Base-by-base conservation (phyloP, 495 filamentous ascomycete species). In the Penicillium paxilli region DNA sequence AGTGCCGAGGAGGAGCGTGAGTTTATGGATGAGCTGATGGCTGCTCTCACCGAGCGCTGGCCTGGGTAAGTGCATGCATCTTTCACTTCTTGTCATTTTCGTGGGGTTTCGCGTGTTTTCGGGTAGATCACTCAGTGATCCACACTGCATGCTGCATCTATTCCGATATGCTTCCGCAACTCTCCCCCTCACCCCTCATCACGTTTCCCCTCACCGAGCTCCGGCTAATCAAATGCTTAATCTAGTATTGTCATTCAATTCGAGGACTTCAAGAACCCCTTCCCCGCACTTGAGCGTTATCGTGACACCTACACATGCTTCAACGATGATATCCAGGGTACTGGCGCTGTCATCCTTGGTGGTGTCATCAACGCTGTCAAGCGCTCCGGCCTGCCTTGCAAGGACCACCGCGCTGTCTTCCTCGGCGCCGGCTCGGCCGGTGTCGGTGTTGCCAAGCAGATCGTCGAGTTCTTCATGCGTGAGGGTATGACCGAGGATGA, bases 311-410 rank as follows among this genome's bases (percentile, higher is more conserved):
- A 95, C 76, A 95, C 91, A 67, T 93, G 89, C 77, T 98, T 98
- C 83, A 98, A 98, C 65, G 94, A 98, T 65, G 94, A 98, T 64
- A 93, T 98, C 66, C 94, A 98, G 80, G 94, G 94, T 62, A 98
- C 94, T 61, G 94, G 94, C 55, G 92, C 94, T 56, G 94, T 98
- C 57, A 90, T 98, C 53, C 81, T 98, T 35, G 92, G 83, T 33
- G 94, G 94, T 77, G 90, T 97, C 62, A 96, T 98, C 69, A 93
- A 89, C 65, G 94, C 92, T 37, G 91, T 97, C 41, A 93, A 90
- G 71, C 83, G 86, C n/a, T 90, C 91, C 17, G 87, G 86, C 26
- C 81, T 96, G 32, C 90, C 91, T 30, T 80, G 91, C 57, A 88
- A 92, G 72, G 90, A 96, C 58, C 94, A 98, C 67, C 89, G 87